phyloP scores from a whole-genome alignment of 352 stramenopile genomes.

The Phytopythium litorale region DNA sequence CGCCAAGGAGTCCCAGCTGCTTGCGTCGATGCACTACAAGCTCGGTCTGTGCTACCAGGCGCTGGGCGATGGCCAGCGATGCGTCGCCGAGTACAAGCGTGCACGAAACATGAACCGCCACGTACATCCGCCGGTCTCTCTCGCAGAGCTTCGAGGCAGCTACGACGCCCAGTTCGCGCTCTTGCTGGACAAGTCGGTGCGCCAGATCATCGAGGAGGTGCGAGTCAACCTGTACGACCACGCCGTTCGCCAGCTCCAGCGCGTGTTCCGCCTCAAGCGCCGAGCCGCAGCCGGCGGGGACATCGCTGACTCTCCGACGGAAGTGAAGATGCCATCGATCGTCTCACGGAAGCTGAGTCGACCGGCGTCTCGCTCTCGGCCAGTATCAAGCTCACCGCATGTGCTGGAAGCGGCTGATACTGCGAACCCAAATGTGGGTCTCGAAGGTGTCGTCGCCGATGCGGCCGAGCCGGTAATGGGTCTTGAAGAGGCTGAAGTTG shows the following conservation, averaged over 20 bases:
- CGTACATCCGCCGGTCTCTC: conserved; percentile 33
- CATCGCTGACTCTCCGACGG: background rate
- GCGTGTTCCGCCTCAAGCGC: conserved; percentile 49
- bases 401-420: background rate
- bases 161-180: conserved; percentile 49
- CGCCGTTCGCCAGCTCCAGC: conserved; percentile 56
- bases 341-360: conserved; percentile 5
- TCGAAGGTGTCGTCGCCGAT: background rate
- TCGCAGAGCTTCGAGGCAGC: conserved; percentile 31
- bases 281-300: background rate
- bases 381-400: background rate
- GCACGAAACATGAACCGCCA: conserved; percentile 62
- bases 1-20: conserved; percentile 54
- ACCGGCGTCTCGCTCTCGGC: background rate
- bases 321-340: conserved; percentile 7
- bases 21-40: conserved; percentile 51
- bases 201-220: conserved; percentile 51
- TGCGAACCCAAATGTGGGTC: background rate
- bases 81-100: conserved; percentile 60
- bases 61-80: conserved; percentile 42
- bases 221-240: conserved; percentile 54
- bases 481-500: background rate
- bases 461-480: background rate
- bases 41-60: conserved; percentile 57
- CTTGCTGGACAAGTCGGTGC: conserved; percentile 42